Evolutionary conservation across 176 grass and related monocot species (phyloP).

Genomic region (Bonia amplexicaulis): DNA sequence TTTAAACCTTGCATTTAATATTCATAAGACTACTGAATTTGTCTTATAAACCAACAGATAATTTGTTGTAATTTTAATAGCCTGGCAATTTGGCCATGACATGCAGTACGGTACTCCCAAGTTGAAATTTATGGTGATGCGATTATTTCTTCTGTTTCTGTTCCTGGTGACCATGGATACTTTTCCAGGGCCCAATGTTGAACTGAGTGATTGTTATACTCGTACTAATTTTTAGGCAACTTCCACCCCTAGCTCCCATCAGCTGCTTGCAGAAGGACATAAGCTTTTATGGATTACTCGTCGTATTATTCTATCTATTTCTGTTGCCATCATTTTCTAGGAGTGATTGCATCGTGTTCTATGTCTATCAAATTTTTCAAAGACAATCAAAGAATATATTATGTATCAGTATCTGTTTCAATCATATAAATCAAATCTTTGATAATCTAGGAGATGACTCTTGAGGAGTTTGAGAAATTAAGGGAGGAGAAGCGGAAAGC

Average conservation of each 20-base stretch:
- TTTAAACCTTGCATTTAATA: not conserved
- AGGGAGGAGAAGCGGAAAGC: conserved; percentile 79
- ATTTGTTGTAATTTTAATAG: not conserved
- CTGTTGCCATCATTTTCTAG: not conserved
- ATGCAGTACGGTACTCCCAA: not conserved
- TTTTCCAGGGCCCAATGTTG: not conserved
- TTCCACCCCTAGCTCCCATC: not conserved
- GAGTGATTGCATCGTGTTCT: conserved; percentile 26
- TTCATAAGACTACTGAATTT: not conserved
- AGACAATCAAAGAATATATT: not conserved
- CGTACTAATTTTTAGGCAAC: not conserved
- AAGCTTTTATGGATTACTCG: not conserved
- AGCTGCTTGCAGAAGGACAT: not conserved
- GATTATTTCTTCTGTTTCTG: not conserved
- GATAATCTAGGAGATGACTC: conserved; percentile 76
- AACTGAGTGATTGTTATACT: not conserved
- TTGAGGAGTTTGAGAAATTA: conserved; percentile 96
- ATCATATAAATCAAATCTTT: not conserved
- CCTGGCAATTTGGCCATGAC: not conserved
- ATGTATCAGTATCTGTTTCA: not conserved
- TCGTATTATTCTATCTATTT: not conserved
- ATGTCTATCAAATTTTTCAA: not conserved
- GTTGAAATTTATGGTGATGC: not conserved
- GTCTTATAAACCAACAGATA: not conserved
- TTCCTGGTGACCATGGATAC: not conserved